Conservation (phyloP, 2,329 filamentous ascomycete genomes). For the Colletotrichum lupini region DNA sequence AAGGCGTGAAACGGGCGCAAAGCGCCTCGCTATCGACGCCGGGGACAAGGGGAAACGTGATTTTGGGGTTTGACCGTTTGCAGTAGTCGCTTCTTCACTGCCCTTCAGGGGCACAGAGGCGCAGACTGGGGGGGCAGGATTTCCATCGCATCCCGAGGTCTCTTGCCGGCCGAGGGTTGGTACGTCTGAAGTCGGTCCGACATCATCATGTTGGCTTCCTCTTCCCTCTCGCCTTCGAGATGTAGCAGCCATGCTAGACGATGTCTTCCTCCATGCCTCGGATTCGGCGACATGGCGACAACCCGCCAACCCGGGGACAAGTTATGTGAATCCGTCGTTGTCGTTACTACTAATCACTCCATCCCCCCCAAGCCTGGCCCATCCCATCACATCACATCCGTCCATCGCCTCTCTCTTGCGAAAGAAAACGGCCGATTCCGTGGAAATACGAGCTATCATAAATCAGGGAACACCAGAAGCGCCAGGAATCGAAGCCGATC, state of each 20-base stretch:
- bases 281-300: no score
- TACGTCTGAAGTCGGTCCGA: not conserved
- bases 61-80: not conserved
- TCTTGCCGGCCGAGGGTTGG: not conserved
- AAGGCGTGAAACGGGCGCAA: not conserved
- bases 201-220: not conserved
- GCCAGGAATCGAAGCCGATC: not conserved
- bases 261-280: no score
- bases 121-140: not conserved
- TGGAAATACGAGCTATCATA: not conserved
- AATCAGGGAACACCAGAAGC: not conserved
- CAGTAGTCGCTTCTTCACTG: not conserved
- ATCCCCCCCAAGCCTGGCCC: no score
- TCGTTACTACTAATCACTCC: no score
- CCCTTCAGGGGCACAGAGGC: no score
- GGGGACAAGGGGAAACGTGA: not conserved
- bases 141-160: not conserved
- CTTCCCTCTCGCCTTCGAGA: no score
- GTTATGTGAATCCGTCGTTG: no score
- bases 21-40: not conserved
- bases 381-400: no score
- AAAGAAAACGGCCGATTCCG: not conserved
- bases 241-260: no score
- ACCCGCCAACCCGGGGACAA: no score
- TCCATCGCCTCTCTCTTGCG: not conserved